Evolutionary conservation across 768 basidiomycete genomes (phyloP), one percentile per base, ranked within the genome.

Genomic region (Agaricus sinodeliciosus): DNA sequence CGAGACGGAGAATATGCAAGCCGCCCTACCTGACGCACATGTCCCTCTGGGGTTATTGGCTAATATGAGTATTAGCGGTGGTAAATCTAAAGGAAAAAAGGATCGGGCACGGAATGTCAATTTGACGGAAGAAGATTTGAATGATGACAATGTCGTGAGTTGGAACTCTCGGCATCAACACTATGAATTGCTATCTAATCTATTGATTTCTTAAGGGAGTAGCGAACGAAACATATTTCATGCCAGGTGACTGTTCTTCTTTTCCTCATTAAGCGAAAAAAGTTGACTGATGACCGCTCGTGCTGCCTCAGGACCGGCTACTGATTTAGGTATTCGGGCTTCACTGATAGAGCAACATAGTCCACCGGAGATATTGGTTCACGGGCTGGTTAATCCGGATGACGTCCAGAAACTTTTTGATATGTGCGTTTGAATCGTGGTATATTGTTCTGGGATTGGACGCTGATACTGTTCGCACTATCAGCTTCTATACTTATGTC

Each of bases 371-470:
- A 90, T 93, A 51, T 63, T 92, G 39, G 78, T 89, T 1, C 89
- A 90, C 58, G 87, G 87, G 9, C 68, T 93, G 18, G 87, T 93
- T 34, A 82, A 81, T 0, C 79, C 85, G 0, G 79, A 80, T 43
- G 90, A 92, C 56, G 88, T 91, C 2, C 85, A 90, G 54, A 84
- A 84, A 57, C 67, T 93, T n/a, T 93, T 92, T 58, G 76, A 87
- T 31, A 88, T 92, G 87, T 90, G 59, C 28, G 89, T 75, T 7
- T 19, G 4, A 31, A 55, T 15, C 9, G 27, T 27, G 25, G 9
- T 22, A 11, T 31, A 11, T 49, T 13, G 22, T 41, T 27, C 15
- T 44, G 16, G 43, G 2, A 51, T 35, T 15, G 12, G 40, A 13
- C 7, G 43, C 28, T 39, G 40, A 48, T 52, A 41, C 26, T 46